phyloP scores from a whole-genome alignment of 179 eudicot genomes.

The Beta corolliflora region DNA sequence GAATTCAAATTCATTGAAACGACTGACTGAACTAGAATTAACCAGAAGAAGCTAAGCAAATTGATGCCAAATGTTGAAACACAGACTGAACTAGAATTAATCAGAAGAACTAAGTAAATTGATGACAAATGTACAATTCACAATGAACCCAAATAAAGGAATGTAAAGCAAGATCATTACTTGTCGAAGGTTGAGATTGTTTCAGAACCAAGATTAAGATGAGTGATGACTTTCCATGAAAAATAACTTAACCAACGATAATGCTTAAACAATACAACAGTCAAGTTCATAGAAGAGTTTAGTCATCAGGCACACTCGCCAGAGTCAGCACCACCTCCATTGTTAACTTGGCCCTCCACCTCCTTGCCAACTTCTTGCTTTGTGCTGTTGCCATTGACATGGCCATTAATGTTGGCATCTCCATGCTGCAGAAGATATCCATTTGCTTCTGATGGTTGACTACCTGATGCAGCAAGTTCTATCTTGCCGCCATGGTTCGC shows the following conservation, averaged over 20 bases:
- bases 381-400: not conserved
- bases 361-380: slow-evolving; percentile 16
- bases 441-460: slow-evolving; percentile 9
- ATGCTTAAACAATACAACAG: not conserved
- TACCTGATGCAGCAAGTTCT: not conserved
- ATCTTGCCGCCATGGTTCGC: slow-evolving; percentile 13
- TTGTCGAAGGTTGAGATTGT: not conserved
- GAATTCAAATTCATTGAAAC: not conserved
- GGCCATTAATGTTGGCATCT: slow-evolving; percentile 2
- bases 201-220: not conserved
- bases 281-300: not conserved
- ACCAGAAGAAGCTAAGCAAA: not conserved
- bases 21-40: not conserved
- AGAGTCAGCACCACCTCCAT: not conserved
- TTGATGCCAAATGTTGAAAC: not conserved
- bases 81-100: not conserved
- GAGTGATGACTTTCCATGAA: not conserved
- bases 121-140: not conserved
- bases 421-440: slow-evolving; percentile 4
- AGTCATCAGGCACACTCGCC: not conserved
- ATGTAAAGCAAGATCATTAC: not conserved
- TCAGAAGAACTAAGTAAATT: not conserved
- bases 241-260: not conserved
- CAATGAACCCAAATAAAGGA: not conserved
- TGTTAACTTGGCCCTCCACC: not conserved